Base-by-base conservation (phyloP, 805 yeast genomes). In the Phaffomyces thermotolerans region DNA sequence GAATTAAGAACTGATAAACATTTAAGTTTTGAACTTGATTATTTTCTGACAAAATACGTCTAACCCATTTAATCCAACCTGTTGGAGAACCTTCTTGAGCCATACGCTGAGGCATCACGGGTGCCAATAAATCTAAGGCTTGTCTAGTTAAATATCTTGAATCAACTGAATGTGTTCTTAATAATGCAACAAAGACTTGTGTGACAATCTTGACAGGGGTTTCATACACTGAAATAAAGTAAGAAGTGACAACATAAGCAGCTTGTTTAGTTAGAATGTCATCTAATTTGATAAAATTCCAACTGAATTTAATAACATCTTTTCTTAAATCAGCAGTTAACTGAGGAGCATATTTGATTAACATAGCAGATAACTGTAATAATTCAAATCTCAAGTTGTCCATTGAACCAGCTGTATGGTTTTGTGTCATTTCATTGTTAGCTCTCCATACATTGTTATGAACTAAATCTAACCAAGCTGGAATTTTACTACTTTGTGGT, bases 21-120 rank as follows among this genome's bases (percentile, higher is more conserved):
- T 86, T 84, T 47, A 86, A 68, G 33, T 90, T 96, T 56, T 88
- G 96, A 2, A 82, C 78, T 4, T 88, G 89, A 54, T 79, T 88
- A 56, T 89, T 95, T 58, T 95, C 98, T 2, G 90, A 81, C 13
- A 93, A 70, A 2, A 91, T 93, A 41, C 97, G 73, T 51, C 97
- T 79, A 0, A 96, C 95, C 90, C 96, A 89, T 52, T 86, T 90
- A 41, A 93, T 75, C 98, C 98, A 93, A 47, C 76, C 68, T 2
- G 65, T 61, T 0, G 69, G 64, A 1, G 68, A 62, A 0, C 79
- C 86, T 8, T 66, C 67, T 20, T 69, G 68, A 1, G 68, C 68
- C 64, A 84, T 75, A 41, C 95, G 70, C 43, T 73, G 72, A 2
- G 85, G 79, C 71, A 91, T 73, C 0, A 84, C 93, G 0, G 96